These are phyloP conservation scores for Harringtonia aguacate DNA, from an alignment of 2,329 filamentous ascomycete genomes.

Conservation along the genomic window DNA sequence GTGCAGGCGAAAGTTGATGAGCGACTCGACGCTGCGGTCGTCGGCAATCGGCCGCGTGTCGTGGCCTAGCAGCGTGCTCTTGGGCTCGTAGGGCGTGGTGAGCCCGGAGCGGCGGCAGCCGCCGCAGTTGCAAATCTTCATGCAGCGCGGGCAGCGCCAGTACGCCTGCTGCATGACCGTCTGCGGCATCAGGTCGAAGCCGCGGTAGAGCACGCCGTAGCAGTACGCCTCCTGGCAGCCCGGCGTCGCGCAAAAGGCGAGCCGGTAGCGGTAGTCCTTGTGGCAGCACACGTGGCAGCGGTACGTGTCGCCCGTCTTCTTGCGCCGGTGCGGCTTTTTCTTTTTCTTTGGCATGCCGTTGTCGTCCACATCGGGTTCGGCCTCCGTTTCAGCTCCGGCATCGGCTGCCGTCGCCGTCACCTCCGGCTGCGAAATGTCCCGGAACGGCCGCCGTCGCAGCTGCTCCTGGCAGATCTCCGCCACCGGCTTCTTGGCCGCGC, in stretches of 20 bases:
- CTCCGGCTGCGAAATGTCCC: conserved; percentile 60
- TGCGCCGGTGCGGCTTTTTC: conserved; percentile 36
- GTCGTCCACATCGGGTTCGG: conserved; percentile 51
- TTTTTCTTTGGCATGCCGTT: conserved; percentile 53
- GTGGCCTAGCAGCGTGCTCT: conserved; percentile 78
- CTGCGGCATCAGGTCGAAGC: conserved; percentile 83
- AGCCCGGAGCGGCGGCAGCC: conserved; percentile 56
- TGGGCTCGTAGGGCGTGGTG: conserved; percentile 75
- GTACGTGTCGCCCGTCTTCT: conserved; percentile 41
- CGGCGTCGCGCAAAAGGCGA: conserved; percentile 63
- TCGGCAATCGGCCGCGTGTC: conserved; percentile 88
- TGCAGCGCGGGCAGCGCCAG: conserved; percentile 86
- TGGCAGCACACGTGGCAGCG: conserved; percentile 77
- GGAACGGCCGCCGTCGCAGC: conserved; percentile 67
- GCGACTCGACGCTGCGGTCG: conserved; percentile 75
- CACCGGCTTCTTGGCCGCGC: conserved; percentile 62
- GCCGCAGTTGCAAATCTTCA: conserved; percentile 77
- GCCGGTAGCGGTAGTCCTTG: conserved; percentile 72
- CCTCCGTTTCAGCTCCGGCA: conserved; percentile 30
- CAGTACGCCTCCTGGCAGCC: conserved; percentile 72
- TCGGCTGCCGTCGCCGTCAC: conserved; percentile 31
- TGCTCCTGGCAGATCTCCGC: conserved; percentile 94
- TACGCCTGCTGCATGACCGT: conserved; percentile 66
- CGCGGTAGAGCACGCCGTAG: conserved; percentile 85
- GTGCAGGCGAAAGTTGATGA: conserved; percentile 84